Percentiles rank a stretch among this genome's conserved stretches.
Conservation (phyloP, 2,329 filamentous ascomycete species). For the Tetracladium maxilliforme region DNA sequence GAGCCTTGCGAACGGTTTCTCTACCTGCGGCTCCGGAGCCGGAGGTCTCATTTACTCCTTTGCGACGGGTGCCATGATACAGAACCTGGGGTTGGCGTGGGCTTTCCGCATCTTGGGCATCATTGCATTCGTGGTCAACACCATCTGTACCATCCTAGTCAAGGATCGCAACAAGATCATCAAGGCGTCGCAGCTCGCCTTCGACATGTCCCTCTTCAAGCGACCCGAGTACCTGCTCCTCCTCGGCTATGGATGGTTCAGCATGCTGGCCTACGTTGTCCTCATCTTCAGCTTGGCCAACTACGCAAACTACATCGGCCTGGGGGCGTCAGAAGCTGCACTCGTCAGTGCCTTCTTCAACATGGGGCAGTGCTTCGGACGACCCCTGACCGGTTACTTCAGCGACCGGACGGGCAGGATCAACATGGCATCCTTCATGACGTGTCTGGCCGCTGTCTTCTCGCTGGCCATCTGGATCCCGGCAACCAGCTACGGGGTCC, state of each 20-base stretch:
- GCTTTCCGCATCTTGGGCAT: conserved; percentile 38
- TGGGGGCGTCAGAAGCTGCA: conserved; percentile 51
- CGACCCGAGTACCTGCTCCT: conserved; percentile 48
- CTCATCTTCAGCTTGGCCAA: conserved; percentile 65
- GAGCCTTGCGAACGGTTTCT: conserved; percentile 41
- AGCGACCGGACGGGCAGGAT: conserved; percentile 57
- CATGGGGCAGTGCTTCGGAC: conserved; percentile 48
- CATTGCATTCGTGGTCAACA: conserved; percentile 47
- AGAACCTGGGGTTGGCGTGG: conserved; percentile 35
- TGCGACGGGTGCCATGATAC: conserved; percentile 37
- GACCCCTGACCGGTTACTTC: conserved; percentile 58
- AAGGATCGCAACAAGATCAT: conserved; percentile 59
- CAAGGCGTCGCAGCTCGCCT: conserved; percentile 50
- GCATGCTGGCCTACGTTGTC: conserved; percentile 60
- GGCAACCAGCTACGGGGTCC: conserved; percentile 46
- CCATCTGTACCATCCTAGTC: conserved; percentile 45
- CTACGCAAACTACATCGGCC: conserved; percentile 54
- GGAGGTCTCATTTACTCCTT: conserved; percentile 38
- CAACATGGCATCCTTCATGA: conserved; percentile 55
- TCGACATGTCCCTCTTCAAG: conserved; percentile 48
- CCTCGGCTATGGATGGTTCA: conserved; percentile 54
- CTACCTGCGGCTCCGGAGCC: conserved; percentile 35
- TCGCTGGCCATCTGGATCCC: conserved; percentile 61
- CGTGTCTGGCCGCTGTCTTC: conserved; percentile 47
- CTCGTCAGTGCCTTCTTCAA: conserved; percentile 63